Base-by-base conservation (phyloP, 129 eudicot species). In the Helichrysum umbraculigerum region DNA sequence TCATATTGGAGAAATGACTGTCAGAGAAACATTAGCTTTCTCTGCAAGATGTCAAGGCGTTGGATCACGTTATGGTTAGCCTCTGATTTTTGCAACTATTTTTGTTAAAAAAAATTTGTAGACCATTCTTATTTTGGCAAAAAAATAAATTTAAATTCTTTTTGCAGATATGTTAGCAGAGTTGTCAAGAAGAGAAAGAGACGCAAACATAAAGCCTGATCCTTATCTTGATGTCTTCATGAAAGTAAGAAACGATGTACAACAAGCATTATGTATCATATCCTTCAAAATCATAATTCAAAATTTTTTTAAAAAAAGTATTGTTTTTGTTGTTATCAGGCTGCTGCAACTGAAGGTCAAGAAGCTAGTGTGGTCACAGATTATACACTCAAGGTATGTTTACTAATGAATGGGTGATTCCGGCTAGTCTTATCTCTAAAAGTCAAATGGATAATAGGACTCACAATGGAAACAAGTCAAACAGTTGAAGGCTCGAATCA, bases 1-100 rank as follows among this genome's bases (percentile, higher is more conserved):
- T 14, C 97, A 91, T 80, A 79, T 83, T 22, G 94, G 92, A 74
- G 95, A 88, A 60, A 83, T 91, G 95, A 91, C 97, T n/a, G 97
- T 88, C 2, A 86, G 91, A 87, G 97, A 75, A 50, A 75, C 79
- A 64, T 57, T 75, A 50, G 79, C 72, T 50, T 75, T 75, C 64
- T 75, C 79, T 29, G 97, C 90, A 9, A 77, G 90, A 72, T 91
- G 91, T 62, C 95, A 88, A 71, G 97, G 97, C 17, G 92, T 88
- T 78, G 97, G 97, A 73, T 73, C 82, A 5, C 86, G 89, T 47
- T 85, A 85, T 57, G 79, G 79, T 75, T 81, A 73, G 85, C 73
- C 33, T 75, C 21, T 75, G 21, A 47, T n/a, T 62, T 47, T 0
- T 75, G 12, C 41, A 42, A 61, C 63, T 19, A 16, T 63, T 17